A percentile compares a stretch with the other conserved stretches of the same genome.
These are phyloP conservation scores for Aspergillus thermomutatus DNA, from an alignment of 2,329 filamentous ascomycete genomes.

Conservation along the genomic window DNA sequence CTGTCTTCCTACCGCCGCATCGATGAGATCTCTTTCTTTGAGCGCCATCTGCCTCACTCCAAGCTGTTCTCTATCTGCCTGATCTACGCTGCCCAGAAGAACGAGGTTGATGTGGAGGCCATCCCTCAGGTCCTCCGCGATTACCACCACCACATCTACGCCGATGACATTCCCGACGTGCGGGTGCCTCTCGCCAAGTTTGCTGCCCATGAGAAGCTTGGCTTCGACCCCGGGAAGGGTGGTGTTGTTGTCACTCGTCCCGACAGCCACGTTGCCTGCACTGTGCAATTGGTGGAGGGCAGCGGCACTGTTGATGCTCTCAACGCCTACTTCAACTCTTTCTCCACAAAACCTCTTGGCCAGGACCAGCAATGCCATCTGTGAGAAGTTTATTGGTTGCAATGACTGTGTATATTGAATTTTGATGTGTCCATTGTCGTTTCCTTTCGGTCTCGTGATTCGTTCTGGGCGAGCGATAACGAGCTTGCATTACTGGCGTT, in stretches of 20 bases:
- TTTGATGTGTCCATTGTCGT: slow-evolving; percentile 9
- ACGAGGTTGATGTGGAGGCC: slow-evolving; percentile 69
- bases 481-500: slow-evolving; percentile 28
- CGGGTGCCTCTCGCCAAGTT: slow-evolving; percentile 67
- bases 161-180: slow-evolving; percentile 75
- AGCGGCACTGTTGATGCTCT: slow-evolving; percentile 75
- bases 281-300: slow-evolving; percentile 70
- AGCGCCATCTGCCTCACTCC: slow-evolving; percentile 80
- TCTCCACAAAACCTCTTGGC: slow-evolving; percentile 58
- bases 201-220: slow-evolving; percentile 83
- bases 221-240: slow-evolving; percentile 67
- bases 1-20: slow-evolving; percentile 63
- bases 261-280: slow-evolving; percentile 81
- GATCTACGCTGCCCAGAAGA: slow-evolving; percentile 66
- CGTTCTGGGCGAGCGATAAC: slow-evolving; percentile 15
- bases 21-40: slow-evolving; percentile 66
- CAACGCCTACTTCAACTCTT: slow-evolving; percentile 75
- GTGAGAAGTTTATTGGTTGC: slow-evolving; percentile 12
- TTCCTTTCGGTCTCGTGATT: slow-evolving; percentile 20
- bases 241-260: slow-evolving; percentile 81
- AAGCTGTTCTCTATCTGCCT: slow-evolving; percentile 76
- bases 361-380: slow-evolving; percentile 34
- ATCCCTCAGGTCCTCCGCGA: slow-evolving; percentile 68
- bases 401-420: slow-evolving; percentile 12
- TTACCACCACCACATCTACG: slow-evolving; percentile 80